phyloP scores from a whole-genome alignment of 2,329 filamentous ascomycete genomes.

The Scedosporium minutisporum region DNA sequence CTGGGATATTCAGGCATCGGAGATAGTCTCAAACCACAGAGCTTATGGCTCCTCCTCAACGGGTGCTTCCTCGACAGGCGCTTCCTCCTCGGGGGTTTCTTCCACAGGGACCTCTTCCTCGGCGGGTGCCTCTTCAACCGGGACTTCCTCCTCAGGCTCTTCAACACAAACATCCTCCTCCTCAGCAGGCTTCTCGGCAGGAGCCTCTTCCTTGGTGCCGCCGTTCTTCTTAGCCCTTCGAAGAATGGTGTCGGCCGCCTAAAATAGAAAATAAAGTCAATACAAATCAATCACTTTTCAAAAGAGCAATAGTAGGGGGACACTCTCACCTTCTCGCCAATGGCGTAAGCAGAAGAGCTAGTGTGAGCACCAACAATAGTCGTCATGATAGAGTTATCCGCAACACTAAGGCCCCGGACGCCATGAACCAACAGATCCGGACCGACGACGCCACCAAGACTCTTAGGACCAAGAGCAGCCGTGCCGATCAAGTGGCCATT shows the following conservation, averaged over 20 bases:
- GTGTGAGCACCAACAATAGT: conserved; percentile 31
- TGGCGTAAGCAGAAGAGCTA: conserved; percentile 34
- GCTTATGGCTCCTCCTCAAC: not conserved
- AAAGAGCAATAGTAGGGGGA: not conserved
- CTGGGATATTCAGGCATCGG: not conserved
- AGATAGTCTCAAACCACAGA: not conserved
- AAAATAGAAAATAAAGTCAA: not conserved
- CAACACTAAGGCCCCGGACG: conserved; percentile 26
- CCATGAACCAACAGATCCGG: conserved; percentile 27
- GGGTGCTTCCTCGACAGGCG: not conserved
- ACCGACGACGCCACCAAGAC: conserved; percentile 10
- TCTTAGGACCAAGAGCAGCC: conserved; percentile 8
- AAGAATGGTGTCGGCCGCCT: conserved; percentile 15
- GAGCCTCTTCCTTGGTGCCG: not conserved
- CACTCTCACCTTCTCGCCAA: conserved; percentile 25
- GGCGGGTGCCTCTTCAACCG: not conserved
- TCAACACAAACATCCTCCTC: not conserved
- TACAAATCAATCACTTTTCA: not conserved
- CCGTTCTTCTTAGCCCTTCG: conserved; percentile 2
- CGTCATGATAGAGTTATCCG: conserved; percentile 30
- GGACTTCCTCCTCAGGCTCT: not conserved
- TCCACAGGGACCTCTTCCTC: not conserved
- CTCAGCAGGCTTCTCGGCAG: not conserved
- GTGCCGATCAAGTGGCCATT: conserved; percentile 11
- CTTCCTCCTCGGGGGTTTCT: not conserved